phyloP scores from a whole-genome alignment of 169 alveolate species.

The Cryptosporidium xiaoi region DNA sequence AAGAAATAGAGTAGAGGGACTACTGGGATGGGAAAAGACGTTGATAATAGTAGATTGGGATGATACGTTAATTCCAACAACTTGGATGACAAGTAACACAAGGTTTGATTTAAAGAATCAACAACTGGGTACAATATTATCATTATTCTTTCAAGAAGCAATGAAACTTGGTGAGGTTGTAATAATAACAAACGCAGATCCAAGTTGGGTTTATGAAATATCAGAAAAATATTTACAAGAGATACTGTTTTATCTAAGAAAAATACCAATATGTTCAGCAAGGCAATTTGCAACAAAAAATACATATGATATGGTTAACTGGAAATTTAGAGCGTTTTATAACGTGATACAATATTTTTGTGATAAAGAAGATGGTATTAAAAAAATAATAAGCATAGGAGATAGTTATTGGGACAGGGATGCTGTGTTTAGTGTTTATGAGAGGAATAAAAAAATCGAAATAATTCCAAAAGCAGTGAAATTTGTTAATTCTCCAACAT shows the following conservation, averaged over 20 bases:
- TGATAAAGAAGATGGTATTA: constrained; percentile 10
- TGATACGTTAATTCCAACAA: constrained; percentile 73
- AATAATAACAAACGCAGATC: constrained; percentile 75
- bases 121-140: constrained; percentile 36
- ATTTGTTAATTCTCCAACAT: constrained; percentile 18
- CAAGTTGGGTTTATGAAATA: constrained; percentile 75
- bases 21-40: constrained; percentile 54
- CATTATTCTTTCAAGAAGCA: constrained; percentile 35
- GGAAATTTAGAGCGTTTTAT: constrained; percentile 72
- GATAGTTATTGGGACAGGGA: constrained; percentile 73
- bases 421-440: constrained; percentile 65
- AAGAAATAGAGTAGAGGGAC: constrained; percentile 22
- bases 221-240: constrained; percentile 62
- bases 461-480: constrained; percentile 59
- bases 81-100: constrained; percentile 59
- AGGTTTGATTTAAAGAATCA: constrained; percentile 15
- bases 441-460: constrained; percentile 24
- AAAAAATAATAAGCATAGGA: constrained; percentile 53
- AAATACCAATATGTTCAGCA: constrained; percentile 71
- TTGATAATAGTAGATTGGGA: constrained; percentile 76
- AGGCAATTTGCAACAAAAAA: constrained; percentile 45
- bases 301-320: constrained; percentile 22
- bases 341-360: constrained; percentile 42
- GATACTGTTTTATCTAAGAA: constrained; percentile 20
- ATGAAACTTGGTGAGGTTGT: constrained; percentile 57